A percentile compares a stretch with the other conserved stretches of the same genome.
phyloP scores from a whole-genome alignment of 192 early-diverging fungal genomes.

The Chytriomyces confervae region DNA sequence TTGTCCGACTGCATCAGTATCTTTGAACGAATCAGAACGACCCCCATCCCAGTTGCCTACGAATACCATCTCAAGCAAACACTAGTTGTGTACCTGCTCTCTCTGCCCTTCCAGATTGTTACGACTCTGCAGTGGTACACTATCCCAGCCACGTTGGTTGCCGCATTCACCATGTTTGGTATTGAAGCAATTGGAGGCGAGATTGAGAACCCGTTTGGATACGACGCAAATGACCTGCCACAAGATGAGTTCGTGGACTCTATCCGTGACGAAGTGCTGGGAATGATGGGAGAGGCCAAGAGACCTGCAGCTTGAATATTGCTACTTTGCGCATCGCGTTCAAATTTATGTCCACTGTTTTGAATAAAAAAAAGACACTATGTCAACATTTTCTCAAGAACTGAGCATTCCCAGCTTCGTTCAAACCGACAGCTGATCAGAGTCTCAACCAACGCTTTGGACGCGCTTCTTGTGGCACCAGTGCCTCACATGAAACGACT shows the following conservation, averaged over 20 bases:
- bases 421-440: too few species aligned
- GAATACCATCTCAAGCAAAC: conserved; percentile 88
- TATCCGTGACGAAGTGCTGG: conserved; percentile 23
- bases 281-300: conserved; percentile 27
- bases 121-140: conserved; percentile 55
- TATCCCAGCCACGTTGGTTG: conserved; percentile 71
- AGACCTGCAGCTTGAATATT: conserved; percentile 4
- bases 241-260: conserved; percentile 29
- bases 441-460: too few species aligned
- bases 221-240: conserved; percentile 42
- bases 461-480: too few species aligned
- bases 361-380: too few species aligned
- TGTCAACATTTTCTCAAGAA: too few species aligned
- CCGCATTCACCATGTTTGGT: conserved; percentile 76
- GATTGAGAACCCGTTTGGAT: conserved; percentile 94
- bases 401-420: too few species aligned
- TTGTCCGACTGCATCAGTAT: conserved; percentile 48
- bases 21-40: conserved; percentile 84
- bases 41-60: conserved; percentile 89
- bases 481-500: too few species aligned
- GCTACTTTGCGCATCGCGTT: not conserved
- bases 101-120: conserved; percentile 84
- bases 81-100: conserved; percentile 73
- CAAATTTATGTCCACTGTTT: too few species aligned
- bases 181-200: conserved; percentile 84